phyloP scores from a whole-genome alignment of 495 filamentous ascomycete genomes.

The Xylaria venustula region DNA sequence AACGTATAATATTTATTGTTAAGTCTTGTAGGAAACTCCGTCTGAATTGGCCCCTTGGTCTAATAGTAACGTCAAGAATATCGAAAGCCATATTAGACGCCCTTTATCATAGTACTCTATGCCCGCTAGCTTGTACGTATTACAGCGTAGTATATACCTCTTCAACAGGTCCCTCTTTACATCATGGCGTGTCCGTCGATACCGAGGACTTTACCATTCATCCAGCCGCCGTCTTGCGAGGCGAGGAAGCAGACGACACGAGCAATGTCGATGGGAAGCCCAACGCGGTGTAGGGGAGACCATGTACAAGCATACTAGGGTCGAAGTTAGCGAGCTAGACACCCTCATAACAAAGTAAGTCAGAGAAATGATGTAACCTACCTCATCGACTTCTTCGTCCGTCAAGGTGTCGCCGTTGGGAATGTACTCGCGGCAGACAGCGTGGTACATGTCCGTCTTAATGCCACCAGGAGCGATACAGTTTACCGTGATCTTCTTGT shows the following conservation, averaged over 20 bases:
- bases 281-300: conserved; percentile 60
- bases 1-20: too few species aligned
- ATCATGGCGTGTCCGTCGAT: conserved; percentile 49
- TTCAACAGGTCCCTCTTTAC: conserved; percentile 27
- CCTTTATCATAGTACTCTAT: not conserved
- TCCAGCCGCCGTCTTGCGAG: conserved; percentile 64
- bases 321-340: not conserved
- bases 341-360: not conserved
- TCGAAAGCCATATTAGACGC: not conserved
- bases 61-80: not conserved
- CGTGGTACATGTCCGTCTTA: conserved; percentile 76
- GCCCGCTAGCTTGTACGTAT: not conserved
- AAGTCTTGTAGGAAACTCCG: too few species aligned
- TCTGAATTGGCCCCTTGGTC: not conserved
- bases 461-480: conserved; percentile 73
- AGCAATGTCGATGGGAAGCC: conserved; percentile 62
- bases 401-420: conserved; percentile 52
- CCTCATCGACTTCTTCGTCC: conserved; percentile 35
- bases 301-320: conserved; percentile 52
- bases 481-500: conserved; percentile 72
- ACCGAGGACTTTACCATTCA: conserved; percentile 59
- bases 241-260: conserved; percentile 65
- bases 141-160: not conserved
- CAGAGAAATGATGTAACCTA: not conserved
- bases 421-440: conserved; percentile 62